phyloP scores from a whole-genome alignment of 176 grass and related monocot species.

The Phyllostachys edulis region DNA sequence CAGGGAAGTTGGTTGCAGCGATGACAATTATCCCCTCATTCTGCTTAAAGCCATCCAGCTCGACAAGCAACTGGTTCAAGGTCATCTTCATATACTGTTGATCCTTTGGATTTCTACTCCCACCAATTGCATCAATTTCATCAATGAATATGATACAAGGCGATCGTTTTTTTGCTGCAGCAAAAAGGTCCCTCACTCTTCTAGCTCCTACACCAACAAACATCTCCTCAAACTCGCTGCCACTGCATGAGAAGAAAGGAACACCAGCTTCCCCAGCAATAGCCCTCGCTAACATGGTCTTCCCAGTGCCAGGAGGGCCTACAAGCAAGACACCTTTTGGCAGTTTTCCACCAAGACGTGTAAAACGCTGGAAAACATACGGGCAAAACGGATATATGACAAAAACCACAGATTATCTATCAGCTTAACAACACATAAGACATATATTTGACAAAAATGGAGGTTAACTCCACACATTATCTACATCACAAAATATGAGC shows the following conservation, averaged over 20 bases:
- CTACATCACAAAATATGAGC: background rate
- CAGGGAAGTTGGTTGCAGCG: conserved; percentile 93
- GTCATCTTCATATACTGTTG: conserved; percentile 99
- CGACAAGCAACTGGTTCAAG: conserved; percentile 94
- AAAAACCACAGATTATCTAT: background rate
- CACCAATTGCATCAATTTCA: conserved; percentile 99
- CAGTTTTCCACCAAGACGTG: conserved; percentile 93
- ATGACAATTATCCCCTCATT: conserved; percentile 99
- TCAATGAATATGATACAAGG: conserved; percentile 98
- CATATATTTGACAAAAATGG: background rate
- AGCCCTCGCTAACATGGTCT: conserved; percentile 97
- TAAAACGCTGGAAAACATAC: conserved; percentile 75
- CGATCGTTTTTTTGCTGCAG: conserved; percentile 88
- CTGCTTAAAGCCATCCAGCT: conserved; percentile 99
- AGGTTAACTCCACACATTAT: background rate
- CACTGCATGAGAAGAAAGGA: conserved; percentile 98
- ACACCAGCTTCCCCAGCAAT: conserved; percentile 98
- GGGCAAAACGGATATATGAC: background rate
- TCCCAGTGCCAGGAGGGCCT: conserved; percentile 95
- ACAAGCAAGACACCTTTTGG: conserved; percentile 99
- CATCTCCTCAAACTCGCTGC: conserved; percentile 99
- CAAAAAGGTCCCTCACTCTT: conserved; percentile 85
- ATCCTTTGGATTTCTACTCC: conserved; percentile 96
- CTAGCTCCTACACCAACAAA: conserved; percentile 96
- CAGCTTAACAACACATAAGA: background rate